A percentile compares a stretch with the other conserved stretches of the same genome.
Evolutionary conservation across 106 monocot genomes (phyloP).

Genomic region (Platanthera guangdongensis): DNA sequence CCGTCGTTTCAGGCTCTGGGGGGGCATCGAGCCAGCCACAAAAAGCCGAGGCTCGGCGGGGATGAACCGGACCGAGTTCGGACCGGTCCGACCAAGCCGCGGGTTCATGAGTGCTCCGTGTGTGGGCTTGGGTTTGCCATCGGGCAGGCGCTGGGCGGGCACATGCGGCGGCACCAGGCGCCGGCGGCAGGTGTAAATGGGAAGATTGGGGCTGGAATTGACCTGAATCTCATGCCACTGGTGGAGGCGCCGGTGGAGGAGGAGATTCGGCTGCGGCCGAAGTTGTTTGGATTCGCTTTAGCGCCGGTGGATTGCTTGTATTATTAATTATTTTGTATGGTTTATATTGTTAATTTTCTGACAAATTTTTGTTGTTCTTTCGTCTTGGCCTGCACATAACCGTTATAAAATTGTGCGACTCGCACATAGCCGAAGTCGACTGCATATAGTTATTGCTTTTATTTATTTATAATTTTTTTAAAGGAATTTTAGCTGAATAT

Average conservation of each 20-base stretch:
- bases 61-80: neutral
- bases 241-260: neutral
- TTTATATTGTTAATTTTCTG: too few relatives aligned
- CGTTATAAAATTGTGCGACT: too few relatives aligned
- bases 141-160: conserved; percentile 40
- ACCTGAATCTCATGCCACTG: neutral
- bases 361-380: too few relatives aligned
- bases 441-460: too few relatives aligned
- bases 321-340: too few relatives aligned
- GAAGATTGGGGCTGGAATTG: neutral
- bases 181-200: conserved; percentile 1
- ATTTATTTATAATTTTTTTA: too few relatives aligned
- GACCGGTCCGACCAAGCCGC: conserved; percentile 6
- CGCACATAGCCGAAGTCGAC: too few relatives aligned
- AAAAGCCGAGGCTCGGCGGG: conserved; percentile 25
- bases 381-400: too few relatives aligned
- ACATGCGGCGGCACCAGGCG: conserved; percentile 38
- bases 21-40: conserved; percentile 65
- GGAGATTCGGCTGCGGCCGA: neutral
- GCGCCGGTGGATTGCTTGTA: neutral
- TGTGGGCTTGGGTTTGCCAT: conserved; percentile 33
- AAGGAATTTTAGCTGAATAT: too few relatives aligned
- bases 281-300: neutral
- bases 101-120: conserved; percentile 29
- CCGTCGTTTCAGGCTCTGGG: conserved; percentile 59